phyloP scores from a whole-genome alignment of 2,329 filamentous ascomycete genomes.

The Verticillium tricorpus region DNA sequence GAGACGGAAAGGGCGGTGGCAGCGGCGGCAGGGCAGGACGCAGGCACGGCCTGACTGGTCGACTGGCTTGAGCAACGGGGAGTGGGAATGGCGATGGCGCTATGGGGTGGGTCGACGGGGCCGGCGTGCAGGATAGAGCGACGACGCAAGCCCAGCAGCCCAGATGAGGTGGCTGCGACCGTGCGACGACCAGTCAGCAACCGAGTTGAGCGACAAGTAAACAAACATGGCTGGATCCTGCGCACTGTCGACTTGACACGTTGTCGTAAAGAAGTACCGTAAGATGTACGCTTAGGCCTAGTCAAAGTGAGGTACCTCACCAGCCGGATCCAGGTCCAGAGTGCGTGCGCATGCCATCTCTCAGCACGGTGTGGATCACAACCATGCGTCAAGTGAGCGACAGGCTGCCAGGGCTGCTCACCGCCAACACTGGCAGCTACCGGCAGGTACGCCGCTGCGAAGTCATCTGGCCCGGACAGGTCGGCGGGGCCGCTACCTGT shows the following conservation, averaged over 20 bases:
- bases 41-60: neutral
- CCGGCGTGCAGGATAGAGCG: neutral
- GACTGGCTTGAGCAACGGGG: slow-evolving; percentile 9
- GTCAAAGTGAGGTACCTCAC: neutral
- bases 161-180: neutral
- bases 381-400: neutral
- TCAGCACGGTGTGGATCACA: no score
- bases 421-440: neutral
- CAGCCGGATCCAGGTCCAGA: neutral
- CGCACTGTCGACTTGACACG: neutral
- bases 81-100: slow-evolving; percentile 8
- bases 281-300: neutral
- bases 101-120: slow-evolving; percentile 6
- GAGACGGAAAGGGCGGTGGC: neutral
- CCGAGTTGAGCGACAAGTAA: neutral
- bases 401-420: neutral
- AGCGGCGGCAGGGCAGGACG: neutral
- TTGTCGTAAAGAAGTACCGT: neutral
- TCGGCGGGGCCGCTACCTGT: neutral
- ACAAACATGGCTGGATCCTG: neutral
- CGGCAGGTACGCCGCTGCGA: neutral
- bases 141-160: slow-evolving; percentile 1
- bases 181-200: neutral
- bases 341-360: no score
- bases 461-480: neutral